Evolutionary conservation across 2,329 filamentous ascomycete genomes (phyloP).

Genomic region (Allantophomopsis lycopodina): DNA sequence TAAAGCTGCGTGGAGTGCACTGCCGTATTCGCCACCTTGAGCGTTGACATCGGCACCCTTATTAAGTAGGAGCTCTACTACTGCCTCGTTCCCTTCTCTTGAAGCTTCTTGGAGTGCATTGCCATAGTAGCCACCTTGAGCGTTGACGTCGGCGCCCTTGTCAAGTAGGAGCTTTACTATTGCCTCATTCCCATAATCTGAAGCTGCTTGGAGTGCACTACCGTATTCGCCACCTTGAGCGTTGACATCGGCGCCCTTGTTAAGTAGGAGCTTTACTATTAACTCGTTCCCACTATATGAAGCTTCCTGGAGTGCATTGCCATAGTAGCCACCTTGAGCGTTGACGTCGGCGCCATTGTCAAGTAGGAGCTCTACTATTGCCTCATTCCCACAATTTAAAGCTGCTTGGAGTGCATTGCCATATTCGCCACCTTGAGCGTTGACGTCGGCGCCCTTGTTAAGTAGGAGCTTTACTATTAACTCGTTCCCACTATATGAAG

Average conservation of each 20-base stretch:
- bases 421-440: neutral
- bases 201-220: neutral
- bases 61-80: no score
- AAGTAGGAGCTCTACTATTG: neutral
- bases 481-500: neutral
- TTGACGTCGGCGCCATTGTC: neutral
- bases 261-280: neutral
- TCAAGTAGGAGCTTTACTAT: neutral
- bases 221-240: neutral
- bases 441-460: neutral
- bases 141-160: neutral
- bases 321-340: neutral
- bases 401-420: neutral
- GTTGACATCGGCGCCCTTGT: neutral
- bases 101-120: conserved; percentile 9
- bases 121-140: no score
- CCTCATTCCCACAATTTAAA: no score
- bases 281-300: no score
- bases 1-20: conserved; percentile 14
- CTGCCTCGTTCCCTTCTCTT: no score
- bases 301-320: neutral
- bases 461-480: neutral
- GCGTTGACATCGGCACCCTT: no score
- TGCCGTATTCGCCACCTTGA: conserved; percentile 5
- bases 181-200: neutral